Evolutionary conservation across 208 protist genomes (phyloP).

Genomic region (Tetramitus jugosus): DNA sequence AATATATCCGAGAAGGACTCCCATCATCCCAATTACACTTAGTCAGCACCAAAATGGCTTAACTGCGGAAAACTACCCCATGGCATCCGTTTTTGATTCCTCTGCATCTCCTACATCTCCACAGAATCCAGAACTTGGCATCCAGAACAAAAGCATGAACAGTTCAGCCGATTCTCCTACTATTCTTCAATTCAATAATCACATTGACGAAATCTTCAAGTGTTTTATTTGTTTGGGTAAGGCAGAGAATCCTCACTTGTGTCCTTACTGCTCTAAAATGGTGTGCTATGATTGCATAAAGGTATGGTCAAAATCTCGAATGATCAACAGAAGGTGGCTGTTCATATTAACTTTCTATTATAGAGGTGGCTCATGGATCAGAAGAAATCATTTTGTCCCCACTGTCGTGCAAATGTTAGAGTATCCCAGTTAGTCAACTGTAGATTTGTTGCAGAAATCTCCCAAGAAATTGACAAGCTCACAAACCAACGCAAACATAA

Average conservation of each 20-base stretch:
- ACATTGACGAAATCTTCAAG: not conserved
- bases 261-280: conserved; percentile 15
- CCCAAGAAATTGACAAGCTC: not conserved
- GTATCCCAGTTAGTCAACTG: not conserved
- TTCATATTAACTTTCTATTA: too few species aligned
- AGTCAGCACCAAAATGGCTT: too few species aligned
- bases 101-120: too few species aligned
- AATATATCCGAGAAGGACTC: too few species aligned
- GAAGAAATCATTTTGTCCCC: not conserved
- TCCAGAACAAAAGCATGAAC: too few species aligned
- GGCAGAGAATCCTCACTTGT: not conserved
- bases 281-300: not conserved
- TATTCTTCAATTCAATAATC: too few species aligned
- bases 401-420: not conserved
- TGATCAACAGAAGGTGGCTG: too few species aligned
- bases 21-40: too few species aligned
- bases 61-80: too few species aligned
- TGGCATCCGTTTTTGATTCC: too few species aligned
- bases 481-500: not conserved
- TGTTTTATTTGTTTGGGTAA: conserved; percentile 1
- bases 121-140: too few species aligned
- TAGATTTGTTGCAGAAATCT: conserved; percentile 8
- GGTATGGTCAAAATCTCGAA: not conserved
- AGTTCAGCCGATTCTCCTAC: too few species aligned
- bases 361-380: not conserved